Percentiles rank a stretch among this genome's conserved stretches.
Evolutionary conservation across 2,329 filamentous ascomycete genomes (phyloP).

Genomic region (Chaetomium sp.): DNA sequence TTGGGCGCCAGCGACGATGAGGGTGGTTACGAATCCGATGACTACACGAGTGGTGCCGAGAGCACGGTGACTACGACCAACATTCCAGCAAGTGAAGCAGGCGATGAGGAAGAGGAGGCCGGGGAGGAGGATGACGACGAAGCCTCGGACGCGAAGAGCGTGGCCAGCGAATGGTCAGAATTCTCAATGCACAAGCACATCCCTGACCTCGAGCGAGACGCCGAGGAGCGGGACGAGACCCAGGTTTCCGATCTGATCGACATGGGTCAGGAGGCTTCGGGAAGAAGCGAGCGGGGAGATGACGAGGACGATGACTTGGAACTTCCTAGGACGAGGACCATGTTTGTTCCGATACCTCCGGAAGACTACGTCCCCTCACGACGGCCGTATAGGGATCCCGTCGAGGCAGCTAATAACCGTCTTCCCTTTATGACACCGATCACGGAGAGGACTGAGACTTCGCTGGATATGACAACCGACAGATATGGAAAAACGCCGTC

Average conservation of each 20-base stretch:
- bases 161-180: conserved; percentile 80
- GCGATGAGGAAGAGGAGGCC: conserved; percentile 46
- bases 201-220: conserved; percentile 48
- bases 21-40: conserved; percentile 72
- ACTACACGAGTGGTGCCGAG: conserved; percentile 84
- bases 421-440: conserved; percentile 99
- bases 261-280: conserved; percentile 37
- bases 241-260: conserved; percentile 47
- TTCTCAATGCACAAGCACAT: conserved; percentile 76
- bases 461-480: conserved; percentile 68
- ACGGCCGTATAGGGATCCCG: conserved; percentile 78
- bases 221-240: conserved; percentile 45
- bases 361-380: conserved; percentile 83
- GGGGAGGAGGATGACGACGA: conserved; percentile 49
- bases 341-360: conserved; percentile 79
- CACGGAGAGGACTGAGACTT: conserved; percentile 90
- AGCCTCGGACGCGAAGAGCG: conserved; percentile 60
- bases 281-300: conserved; percentile 11
- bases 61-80: conserved; percentile 78
- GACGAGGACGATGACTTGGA: conserved; percentile 41
- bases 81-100: conserved; percentile 51
- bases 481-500: conserved; percentile 77
- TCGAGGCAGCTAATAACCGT: conserved; percentile 80
- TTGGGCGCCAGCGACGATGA: conserved; percentile 56
- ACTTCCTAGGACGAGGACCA: conserved; percentile 58